Evolutionary conservation across 1,284 basidiomycete species (phyloP).

Genomic region (Erythrobasidium hasegawianum): DNA sequence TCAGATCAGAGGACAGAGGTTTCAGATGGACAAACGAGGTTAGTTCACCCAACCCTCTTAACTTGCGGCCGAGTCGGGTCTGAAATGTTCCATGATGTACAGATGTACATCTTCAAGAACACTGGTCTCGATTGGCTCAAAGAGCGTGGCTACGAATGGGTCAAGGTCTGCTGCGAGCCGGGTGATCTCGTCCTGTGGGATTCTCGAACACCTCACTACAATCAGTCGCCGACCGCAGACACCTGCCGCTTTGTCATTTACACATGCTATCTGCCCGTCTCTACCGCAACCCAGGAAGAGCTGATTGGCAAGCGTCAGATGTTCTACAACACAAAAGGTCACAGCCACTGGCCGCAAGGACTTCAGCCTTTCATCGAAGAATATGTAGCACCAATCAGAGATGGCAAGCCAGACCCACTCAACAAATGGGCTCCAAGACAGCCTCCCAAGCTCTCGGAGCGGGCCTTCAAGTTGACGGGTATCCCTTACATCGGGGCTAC

Average conservation of each 20-base stretch:
- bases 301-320: constrained; percentile 22
- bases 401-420: constrained; percentile 23
- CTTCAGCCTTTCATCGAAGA: constrained; percentile 9
- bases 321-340: constrained; percentile 6
- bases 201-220: constrained; percentile 32
- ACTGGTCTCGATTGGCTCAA: constrained; percentile 12
- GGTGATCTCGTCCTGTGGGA: constrained; percentile 35
- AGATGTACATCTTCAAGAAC: constrained; percentile 5
- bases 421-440: constrained; percentile 29
- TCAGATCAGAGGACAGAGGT: constrained; percentile 42
- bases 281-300: constrained; percentile 32
- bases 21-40: constrained; percentile 38
- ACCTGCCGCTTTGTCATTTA: constrained; percentile 30
- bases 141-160: constrained; percentile 15
- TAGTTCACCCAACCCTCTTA: background rate
- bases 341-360: background rate
- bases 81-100: constrained; percentile 41
- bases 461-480: constrained; percentile 24
- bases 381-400: background rate
- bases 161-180: constrained; percentile 31
- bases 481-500: constrained; percentile 33
- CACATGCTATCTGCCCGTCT: constrained; percentile 22
- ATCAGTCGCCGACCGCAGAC: constrained; percentile 12
- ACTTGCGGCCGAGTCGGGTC: constrained; percentile 43
- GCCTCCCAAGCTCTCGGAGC: constrained; percentile 27